Conservation (phyloP, 1,284 basidiomycete genomes). For the Pulveroboletus sp. region DNA sequence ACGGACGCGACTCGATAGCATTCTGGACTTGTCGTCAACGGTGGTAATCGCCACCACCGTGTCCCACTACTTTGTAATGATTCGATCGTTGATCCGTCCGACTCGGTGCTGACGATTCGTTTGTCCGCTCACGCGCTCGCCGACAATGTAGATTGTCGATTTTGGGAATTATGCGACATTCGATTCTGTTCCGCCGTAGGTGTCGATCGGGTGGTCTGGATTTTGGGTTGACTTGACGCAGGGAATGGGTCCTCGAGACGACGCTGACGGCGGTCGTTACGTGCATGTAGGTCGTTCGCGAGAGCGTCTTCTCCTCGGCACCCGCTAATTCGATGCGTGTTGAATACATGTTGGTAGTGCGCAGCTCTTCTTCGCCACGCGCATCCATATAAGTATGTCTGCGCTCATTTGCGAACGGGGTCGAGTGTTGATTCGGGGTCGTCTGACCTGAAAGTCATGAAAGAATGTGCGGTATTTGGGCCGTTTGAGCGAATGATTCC, state of each 20-base stretch:
- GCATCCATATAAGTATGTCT: constrained; percentile 5
- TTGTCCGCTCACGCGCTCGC: too few species aligned
- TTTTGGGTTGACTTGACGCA: neutral
- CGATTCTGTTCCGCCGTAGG: neutral
- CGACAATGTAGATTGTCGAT: constrained; percentile 4
- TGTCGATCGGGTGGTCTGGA: neutral
- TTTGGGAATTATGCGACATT: constrained; percentile 1
- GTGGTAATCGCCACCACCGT: neutral
- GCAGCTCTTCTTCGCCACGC: constrained; percentile 11
- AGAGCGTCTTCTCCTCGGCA: neutral
- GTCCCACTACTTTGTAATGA: constrained; percentile 6
- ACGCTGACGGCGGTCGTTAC: neutral
- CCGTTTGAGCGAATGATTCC: neutral
- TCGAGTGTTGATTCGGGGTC: neutral
- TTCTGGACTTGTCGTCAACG: constrained; percentile 8
- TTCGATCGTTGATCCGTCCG: neutral
- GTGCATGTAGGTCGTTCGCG: neutral
- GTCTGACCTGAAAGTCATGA: constrained; percentile 1
- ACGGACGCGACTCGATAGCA: neutral
- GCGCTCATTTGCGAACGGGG: neutral
- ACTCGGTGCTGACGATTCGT: neutral
- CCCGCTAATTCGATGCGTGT: neutral
- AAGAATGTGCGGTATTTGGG: constrained; percentile 3
- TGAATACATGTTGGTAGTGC: neutral
- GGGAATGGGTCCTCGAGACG: constrained; percentile 1